Conservation (phyloP, 2,329 filamentous ascomycete genomes). For the Trichoderma sp. region DNA sequence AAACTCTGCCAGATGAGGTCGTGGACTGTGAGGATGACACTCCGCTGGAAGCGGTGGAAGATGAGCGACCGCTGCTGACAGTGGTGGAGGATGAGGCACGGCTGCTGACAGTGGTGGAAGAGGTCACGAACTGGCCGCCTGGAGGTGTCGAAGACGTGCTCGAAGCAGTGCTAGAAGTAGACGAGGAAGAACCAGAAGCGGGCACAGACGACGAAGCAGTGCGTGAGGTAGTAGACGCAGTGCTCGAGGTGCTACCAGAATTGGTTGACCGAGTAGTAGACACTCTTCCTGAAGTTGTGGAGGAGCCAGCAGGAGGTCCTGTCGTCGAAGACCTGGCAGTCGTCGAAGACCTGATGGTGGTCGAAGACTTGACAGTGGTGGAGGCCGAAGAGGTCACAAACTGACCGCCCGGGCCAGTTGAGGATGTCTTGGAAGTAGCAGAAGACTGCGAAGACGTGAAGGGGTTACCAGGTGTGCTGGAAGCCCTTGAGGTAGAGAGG, state of each 20-base stretch:
- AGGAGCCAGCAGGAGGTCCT: neutral
- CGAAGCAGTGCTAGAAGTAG: neutral
- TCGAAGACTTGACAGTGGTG: neutral
- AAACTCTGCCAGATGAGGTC: neutral
- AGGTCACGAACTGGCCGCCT: neutral
- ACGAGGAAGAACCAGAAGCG: neutral
- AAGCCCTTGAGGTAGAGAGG: neutral
- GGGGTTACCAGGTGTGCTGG: neutral
- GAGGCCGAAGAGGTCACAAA: neutral
- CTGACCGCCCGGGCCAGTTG: neutral
- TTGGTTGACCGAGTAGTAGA: neutral
- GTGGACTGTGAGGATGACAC: neutral
- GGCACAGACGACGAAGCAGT: neutral
- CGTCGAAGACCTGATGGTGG: neutral
- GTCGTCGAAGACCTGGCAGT: neutral
- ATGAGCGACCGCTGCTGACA: neutral
- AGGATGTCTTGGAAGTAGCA: neutral
- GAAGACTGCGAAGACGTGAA: neutral
- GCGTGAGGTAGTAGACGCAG: neutral
- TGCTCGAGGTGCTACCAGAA: neutral
- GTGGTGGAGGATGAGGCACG: neutral
- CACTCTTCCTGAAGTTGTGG: neutral
- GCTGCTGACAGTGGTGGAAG: neutral
- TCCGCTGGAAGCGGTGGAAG: neutral
- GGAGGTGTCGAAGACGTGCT: neutral